These are phyloP conservation scores for Cryptosporidium baileyi DNA, from an alignment of 169 alveolate species.

Conservation along the genomic window DNA sequence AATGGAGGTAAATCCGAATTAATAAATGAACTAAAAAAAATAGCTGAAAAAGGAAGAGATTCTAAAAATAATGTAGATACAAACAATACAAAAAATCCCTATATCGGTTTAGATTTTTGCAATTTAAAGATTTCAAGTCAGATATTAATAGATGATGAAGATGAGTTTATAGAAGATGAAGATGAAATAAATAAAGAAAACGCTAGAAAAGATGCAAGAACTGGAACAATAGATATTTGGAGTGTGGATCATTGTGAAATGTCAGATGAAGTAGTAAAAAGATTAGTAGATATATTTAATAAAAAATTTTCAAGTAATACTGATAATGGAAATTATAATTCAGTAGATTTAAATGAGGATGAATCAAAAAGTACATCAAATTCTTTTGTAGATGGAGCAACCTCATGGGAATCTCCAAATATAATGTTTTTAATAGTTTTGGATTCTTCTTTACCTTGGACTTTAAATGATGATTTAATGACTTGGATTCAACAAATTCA, in stretches of 20 bases:
- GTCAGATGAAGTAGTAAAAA: slow-evolving; percentile 38
- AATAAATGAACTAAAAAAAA: slow-evolving; percentile 24
- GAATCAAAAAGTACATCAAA: neutral
- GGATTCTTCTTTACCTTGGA: slow-evolving; percentile 65
- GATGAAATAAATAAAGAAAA: neutral
- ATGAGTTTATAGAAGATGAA: neutral
- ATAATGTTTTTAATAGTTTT: slow-evolving; percentile 49
- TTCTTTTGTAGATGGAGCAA: neutral
- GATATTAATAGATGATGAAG: neutral
- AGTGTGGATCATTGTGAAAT: slow-evolving; percentile 56
- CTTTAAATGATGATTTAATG: slow-evolving; percentile 42
- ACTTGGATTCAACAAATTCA: slow-evolving; percentile 60
- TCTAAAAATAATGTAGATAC: neutral
- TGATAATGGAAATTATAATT: neutral
- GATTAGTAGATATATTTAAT: slow-evolving; percentile 41
- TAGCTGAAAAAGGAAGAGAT: slow-evolving; percentile 18
- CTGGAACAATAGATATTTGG: slow-evolving; percentile 47
- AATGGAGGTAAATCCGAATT: slow-evolving; percentile 28
- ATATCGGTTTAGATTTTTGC: slow-evolving; percentile 31
- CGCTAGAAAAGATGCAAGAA: neutral
- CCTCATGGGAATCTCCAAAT: slow-evolving; percentile 6
- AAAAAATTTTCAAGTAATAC: neutral
- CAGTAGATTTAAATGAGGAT: neutral
- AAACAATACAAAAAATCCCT: neutral
- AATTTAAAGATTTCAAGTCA: slow-evolving; percentile 10